Evolutionary conservation across 2,329 filamentous ascomycete species (phyloP), one percentile per base, ranked within the genome.

Genomic region (Stachybotrys chlorohalonatus): DNA sequence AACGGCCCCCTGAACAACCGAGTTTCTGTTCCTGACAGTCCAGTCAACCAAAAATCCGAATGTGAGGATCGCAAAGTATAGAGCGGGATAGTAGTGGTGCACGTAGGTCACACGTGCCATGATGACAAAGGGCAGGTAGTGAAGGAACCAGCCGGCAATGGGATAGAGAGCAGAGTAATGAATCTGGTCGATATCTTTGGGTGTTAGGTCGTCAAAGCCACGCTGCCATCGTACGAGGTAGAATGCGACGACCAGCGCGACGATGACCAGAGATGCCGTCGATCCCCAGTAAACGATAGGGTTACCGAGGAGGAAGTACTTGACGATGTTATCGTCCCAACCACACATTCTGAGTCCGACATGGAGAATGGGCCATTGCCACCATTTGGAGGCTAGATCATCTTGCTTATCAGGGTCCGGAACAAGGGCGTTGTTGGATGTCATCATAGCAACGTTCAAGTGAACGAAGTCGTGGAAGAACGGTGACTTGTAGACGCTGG

Each of bases 91-190:
- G 79, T 99, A 99, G 76, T 99, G 94, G 72, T 99, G 94, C 54
- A 99, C 94, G 67, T 99, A 99, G 15, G 94, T 99, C 57, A 99
- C 94, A 79, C 94, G 90, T 11, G 91, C 94, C 95, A 99, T 99
- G 67, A 94, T 84, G 65, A 96, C 83, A 73, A 97, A 99, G 1
- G 94, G 94, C 58, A 96, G 75, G 70, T 96, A 99, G 75, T 99
- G 94, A 51, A 99, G 80, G 73, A 96, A 86, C 94, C 94, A 99
- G 58, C 94, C 94, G 54, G 94, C 81, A 55, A 93, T 78, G 8
- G 94, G 93, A 72, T 99, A 99, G 56, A 99, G 68, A 51, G 89
- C 94, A 11, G 92, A 81, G 72, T 96, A 97, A 72, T 96, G 91
- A 67, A 99, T 93, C 62, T 94, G 90, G 70, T 97, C 91, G 62